Evolutionary conservation across 148 eudicot genomes (phyloP).

Genomic region (Rhododendron mucronatum): DNA sequence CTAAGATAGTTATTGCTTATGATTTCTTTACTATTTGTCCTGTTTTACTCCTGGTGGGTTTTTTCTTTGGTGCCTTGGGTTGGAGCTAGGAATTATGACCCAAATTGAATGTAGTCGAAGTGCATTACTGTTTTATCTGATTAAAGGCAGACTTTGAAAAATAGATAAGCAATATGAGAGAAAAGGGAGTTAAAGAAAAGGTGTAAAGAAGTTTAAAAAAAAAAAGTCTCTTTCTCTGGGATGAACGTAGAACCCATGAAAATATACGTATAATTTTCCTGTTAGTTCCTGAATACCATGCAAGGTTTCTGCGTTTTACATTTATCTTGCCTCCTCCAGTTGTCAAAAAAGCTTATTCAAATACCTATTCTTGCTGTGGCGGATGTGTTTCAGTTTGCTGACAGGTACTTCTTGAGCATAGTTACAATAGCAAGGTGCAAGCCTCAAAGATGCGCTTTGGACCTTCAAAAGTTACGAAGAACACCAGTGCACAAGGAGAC

Average conservation of each 20-base stretch:
- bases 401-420: constrained; percentile 50
- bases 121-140: background rate
- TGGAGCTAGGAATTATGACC: background rate
- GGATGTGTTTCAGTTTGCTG: constrained; percentile 39
- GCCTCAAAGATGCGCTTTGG: constrained; percentile 41
- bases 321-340: background rate
- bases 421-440: constrained; percentile 80
- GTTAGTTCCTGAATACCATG: background rate
- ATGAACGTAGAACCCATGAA: background rate
- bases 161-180: background rate
- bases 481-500: constrained; percentile 69
- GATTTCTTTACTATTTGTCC: background rate
- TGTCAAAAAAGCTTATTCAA: background rate
- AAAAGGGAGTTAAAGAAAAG: background rate
- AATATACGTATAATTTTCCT: background rate
- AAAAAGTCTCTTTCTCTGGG: background rate
- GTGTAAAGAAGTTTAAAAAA: background rate
- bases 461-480: constrained; percentile 23
- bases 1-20: background rate
- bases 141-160: background rate
- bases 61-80: background rate
- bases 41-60: background rate
- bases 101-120: background rate
- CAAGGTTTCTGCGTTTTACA: background rate
- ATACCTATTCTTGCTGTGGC: background rate